Evolutionary conservation across 2,329 filamentous ascomycete genomes (phyloP).

Genomic region (Geosmithia putterillii): DNA sequence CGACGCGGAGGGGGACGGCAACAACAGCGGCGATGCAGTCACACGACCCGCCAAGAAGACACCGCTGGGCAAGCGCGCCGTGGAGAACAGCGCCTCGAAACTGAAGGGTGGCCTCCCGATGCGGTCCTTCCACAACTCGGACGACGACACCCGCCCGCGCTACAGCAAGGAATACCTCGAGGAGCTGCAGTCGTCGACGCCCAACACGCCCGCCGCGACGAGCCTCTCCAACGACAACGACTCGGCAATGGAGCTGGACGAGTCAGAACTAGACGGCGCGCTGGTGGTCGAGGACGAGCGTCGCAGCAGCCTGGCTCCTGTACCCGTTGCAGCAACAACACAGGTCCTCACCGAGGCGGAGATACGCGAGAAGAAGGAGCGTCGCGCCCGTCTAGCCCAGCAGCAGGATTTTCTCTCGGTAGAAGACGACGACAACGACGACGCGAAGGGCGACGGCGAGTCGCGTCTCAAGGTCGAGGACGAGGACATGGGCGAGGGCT

Average conservation of each 20-base stretch:
- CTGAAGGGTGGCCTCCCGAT: conserved; percentile 42
- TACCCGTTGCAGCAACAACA: conserved; percentile 7
- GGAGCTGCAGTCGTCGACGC: conserved; percentile 76
- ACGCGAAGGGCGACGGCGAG: conserved; percentile 39
- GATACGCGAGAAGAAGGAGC: conserved; percentile 82
- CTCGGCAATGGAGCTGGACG: conserved; percentile 42
- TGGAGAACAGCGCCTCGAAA: conserved; percentile 54
- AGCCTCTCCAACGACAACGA: conserved; percentile 30
- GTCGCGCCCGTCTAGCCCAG: conserved; percentile 68
- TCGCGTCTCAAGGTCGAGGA: conserved; percentile 73
- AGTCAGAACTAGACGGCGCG: conserved; percentile 49
- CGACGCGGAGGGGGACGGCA: conserved; percentile 30
- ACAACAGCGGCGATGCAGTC: conserved; percentile 21
- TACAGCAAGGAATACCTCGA: conserved; percentile 83
- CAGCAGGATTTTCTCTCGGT: conserved; percentile 55
- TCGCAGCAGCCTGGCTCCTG: neutral
- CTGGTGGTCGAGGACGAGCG: conserved; percentile 41
- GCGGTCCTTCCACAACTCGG: conserved; percentile 44
- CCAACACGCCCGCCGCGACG: conserved; percentile 59
- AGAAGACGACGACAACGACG: conserved; percentile 41
- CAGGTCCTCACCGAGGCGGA: conserved; percentile 70
- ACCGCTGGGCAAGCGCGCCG: conserved; percentile 47
- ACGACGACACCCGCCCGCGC: conserved; percentile 59
- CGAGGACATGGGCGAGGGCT: conserved; percentile 86
- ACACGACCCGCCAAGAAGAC: conserved; percentile 43